Base-by-base conservation (phyloP, 2,329 filamentous ascomycete species). In the Clarireedia sp. region DNA sequence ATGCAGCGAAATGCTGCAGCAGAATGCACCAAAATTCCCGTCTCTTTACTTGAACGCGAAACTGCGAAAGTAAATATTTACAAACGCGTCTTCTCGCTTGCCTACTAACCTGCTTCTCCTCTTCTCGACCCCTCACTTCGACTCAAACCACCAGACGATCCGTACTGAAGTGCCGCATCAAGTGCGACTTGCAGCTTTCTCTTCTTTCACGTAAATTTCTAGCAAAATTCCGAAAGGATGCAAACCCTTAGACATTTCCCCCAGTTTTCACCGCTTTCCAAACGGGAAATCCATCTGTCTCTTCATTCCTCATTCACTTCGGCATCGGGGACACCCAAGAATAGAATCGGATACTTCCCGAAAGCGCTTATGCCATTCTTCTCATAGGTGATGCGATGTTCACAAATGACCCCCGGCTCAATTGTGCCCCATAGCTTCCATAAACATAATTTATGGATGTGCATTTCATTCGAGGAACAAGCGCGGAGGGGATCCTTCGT, bases 51-150 rank as follows among this genome's bases (percentile, higher is more conserved):
- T 48, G 44, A 21, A 33, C 43, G 51, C 33, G 51, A 53, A 48
- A 21, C 29, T 23, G 26, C 23, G 41, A 40, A 53, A 53, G 51
- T 53, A 48, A 53, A 53, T 48, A 53, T 53, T 53, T 48, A 53
- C 51, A 38, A 53, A 47, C 51, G 43, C 51, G 51, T 53, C 51
- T 53, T 23, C 51, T 26, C 16, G n/a, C 36, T 40, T 40, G 23
- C 17, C n/a, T 47, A 14, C 19, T n/a, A 26, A 49, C 21, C 16
- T 36, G 16, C 12, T 38, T 21, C 33, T 36, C 5, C 19, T 33
- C 26, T 36, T 40, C n/a, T 24, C 37, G 23, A 23, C 23, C 38
- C 24, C 19, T 43, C 48, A 21, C 8, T 24, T 17, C 21, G 19
- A n/a, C 17, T n/a, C 40, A 33, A 26, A 16, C 37, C 17, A n/a